These are phyloP conservation scores for Talaromyces rugulosus DNA, from an alignment of 2,329 filamentous ascomycete genomes.

Conservation along the genomic window DNA sequence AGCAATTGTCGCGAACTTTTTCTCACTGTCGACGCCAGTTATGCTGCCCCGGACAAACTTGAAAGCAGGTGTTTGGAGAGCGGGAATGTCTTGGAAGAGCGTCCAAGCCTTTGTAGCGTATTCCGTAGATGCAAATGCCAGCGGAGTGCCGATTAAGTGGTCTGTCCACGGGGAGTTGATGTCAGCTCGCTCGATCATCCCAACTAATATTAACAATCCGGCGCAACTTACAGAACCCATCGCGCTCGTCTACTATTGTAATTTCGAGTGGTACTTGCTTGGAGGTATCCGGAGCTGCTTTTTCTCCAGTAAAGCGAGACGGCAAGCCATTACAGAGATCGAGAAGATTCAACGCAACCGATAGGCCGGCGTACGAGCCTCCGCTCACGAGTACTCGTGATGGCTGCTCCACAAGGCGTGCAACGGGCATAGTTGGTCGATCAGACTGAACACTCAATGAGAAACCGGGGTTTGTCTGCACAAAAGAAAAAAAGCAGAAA, in stretches of 20 bases:
- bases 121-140: constrained; percentile 59
- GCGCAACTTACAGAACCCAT: constrained; percentile 67
- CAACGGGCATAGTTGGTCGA: not conserved
- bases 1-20: constrained; percentile 5
- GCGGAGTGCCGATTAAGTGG: constrained; percentile 71
- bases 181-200: not conserved
- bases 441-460: not conserved
- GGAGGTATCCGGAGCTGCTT: constrained; percentile 4
- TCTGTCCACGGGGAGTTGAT: constrained; percentile 2
- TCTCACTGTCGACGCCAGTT: constrained; percentile 49
- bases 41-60: constrained; percentile 64
- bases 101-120: constrained; percentile 64
- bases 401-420: not conserved
- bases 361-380: constrained; percentile 68
- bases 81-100: constrained; percentile 62
- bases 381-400: constrained; percentile 62
- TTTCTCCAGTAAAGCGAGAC: constrained; percentile 2
- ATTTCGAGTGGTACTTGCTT: constrained; percentile 60
- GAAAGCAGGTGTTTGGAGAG: constrained; percentile 60
- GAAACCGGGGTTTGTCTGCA: not conserved
- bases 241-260: constrained; percentile 72
- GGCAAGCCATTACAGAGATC: constrained; percentile 58
- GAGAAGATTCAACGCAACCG: constrained; percentile 62
- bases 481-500: not conserved
- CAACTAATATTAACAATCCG: not conserved